Base-by-base conservation (phyloP, 305 asterid genomes). In the Fraxinus paxiana region DNA sequence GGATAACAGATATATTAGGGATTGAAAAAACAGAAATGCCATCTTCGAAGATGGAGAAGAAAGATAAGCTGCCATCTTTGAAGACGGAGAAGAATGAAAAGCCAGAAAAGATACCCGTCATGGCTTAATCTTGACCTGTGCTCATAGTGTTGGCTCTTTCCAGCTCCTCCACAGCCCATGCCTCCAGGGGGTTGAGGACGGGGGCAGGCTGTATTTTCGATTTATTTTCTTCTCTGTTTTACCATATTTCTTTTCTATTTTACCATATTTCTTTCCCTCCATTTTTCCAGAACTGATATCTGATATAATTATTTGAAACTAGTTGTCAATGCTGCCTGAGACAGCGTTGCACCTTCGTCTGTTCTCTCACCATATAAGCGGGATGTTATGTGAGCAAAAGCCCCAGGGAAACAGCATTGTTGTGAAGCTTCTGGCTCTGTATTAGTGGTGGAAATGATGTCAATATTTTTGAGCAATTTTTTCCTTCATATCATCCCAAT, bases 1-100 rank as follows among this genome's bases (percentile, higher is more conserved):
- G 93, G 87, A 87, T 90, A 80, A 85, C 90, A 17, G 81, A 85
- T 54, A 84, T 90, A 73, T 77, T 77, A 73, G 91, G 93, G 79
- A 85, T 87, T 6, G 91, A 80, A 83, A 83, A 85, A 82, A 88
- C 88, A 30, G 85, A 81, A 78, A 26, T 63, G 31, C 13, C 83
- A 51, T 82, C 89, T 74, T 78, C 51, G 18, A 81, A 71, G 84
- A 80, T 63, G 78, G 83, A 77, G 77, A 77, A 70, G 85, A 80
- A 38, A 51, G 84, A 67, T 37, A 33, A 30, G 54, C 5, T 30
- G 37, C 75, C 76, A 37, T 34, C 73, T 70, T 69, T 69, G 38
- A 69, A 26, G 43, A 34, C 81, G 26, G 80, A 78, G 33, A 80
- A 82, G 87, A 5, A 80, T 48, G 82, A 78, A 38, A 80, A 82